A percentile compares a stretch with the other conserved stretches of the same genome.
Conservation (phyloP, 1,284 basidiomycete genomes). For the Ceratobasidium sp. region DNA sequence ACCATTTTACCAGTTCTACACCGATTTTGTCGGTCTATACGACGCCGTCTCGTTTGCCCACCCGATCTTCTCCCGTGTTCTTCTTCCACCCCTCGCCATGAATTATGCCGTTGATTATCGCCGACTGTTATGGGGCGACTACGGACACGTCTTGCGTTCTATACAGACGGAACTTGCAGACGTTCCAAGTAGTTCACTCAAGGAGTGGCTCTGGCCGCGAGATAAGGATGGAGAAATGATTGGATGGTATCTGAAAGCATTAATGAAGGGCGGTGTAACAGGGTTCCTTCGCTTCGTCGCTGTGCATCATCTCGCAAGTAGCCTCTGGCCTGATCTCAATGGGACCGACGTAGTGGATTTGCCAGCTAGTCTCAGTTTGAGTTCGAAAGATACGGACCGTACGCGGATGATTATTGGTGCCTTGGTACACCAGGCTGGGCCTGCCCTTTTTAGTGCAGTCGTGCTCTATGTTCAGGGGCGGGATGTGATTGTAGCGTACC, state of each 20-base stretch:
- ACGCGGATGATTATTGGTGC: slow-evolving; percentile 39
- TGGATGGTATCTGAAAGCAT: slow-evolving; percentile 57
- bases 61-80: slow-evolving; percentile 74
- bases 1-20: slow-evolving; percentile 95
- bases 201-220: slow-evolving; percentile 75
- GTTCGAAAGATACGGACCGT: slow-evolving; percentile 21
- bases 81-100: slow-evolving; percentile 79
- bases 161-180: slow-evolving; percentile 60
- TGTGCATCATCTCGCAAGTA: slow-evolving; percentile 80
- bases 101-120: slow-evolving; percentile 86
- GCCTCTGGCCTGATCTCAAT: slow-evolving; percentile 74
- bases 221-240: slow-evolving; percentile 77
- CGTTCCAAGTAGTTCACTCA: slow-evolving; percentile 56
- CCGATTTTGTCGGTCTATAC: slow-evolving; percentile 89
- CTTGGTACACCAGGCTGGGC: slow-evolving; percentile 35
- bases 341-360: not conserved
- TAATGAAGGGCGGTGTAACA: slow-evolving; percentile 54
- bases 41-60: slow-evolving; percentile 91
- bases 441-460: slow-evolving; percentile 26
- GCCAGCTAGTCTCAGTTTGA: not conserved
- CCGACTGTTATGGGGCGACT: slow-evolving; percentile 85
- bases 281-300: slow-evolving; percentile 79
- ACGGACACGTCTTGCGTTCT: slow-evolving; percentile 67
- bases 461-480: slow-evolving; percentile 26
- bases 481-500: not conserved